A percentile compares a stretch with the other conserved stretches of the same genome.
Conservation (phyloP, 163 green algal genomes). For the Volvox carteri region DNA sequence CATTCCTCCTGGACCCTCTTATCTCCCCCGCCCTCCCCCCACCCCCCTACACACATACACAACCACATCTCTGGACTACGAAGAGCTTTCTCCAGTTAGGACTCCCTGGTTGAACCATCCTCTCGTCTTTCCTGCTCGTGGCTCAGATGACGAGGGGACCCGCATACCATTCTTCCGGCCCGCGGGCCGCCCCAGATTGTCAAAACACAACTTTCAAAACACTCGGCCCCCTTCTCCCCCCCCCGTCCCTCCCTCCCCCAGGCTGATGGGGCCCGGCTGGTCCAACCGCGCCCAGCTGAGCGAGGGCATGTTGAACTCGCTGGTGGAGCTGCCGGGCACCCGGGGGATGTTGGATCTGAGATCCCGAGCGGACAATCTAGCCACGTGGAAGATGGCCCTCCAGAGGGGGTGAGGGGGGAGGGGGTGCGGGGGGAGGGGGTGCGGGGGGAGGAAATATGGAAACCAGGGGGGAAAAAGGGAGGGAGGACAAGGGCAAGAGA, state of each 20-base stretch:
- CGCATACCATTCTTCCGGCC: too few relatives aligned
- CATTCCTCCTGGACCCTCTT: too few relatives aligned
- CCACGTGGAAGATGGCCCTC: conserved; percentile 79
- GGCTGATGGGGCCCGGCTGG: conserved; percentile 69
- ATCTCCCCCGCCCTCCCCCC: background rate
- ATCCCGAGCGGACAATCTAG: conserved; percentile 71
- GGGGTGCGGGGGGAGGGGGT: conserved; percentile 35
- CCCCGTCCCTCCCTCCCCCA: conserved; percentile 10
- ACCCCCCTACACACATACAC: background rate
- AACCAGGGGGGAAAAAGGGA: too few relatives aligned
- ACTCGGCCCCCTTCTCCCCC: background rate
- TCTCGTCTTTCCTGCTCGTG: too few relatives aligned
- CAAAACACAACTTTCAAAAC: background rate
- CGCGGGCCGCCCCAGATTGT: too few relatives aligned
- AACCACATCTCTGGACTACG: background rate
- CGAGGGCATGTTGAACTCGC: conserved; percentile 72
- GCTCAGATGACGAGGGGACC: too few relatives aligned
- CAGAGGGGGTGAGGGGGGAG: conserved; percentile 66
- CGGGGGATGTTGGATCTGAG: conserved; percentile 74
- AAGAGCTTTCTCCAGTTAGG: too few relatives aligned
- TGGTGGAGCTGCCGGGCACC: conserved; percentile 86
- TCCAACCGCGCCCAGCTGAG: conserved; percentile 70
- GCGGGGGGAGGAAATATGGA: background rate
- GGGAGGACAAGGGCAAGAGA: too few relatives aligned
- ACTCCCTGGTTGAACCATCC: too few relatives aligned